These are phyloP conservation scores for Penicillium palitans DNA, from an alignment of 2,329 filamentous ascomycete species.

Conservation along the genomic window DNA sequence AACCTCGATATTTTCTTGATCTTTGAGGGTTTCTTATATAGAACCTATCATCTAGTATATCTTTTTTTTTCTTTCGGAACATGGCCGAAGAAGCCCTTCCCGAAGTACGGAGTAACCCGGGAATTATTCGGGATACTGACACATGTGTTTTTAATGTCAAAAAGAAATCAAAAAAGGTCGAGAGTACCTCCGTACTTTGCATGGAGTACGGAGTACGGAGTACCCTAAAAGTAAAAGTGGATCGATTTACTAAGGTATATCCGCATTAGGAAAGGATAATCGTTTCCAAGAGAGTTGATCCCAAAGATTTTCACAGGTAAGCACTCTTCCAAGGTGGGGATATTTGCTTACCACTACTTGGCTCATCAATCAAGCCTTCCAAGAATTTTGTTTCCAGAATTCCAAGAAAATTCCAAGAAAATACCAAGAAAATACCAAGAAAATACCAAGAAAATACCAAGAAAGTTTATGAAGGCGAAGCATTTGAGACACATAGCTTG, in stretches of 20 bases:
- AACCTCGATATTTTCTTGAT: neutral
- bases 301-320: neutral
- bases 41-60: neutral
- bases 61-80: neutral
- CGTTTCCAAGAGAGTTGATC: too few species aligned
- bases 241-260: neutral
- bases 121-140: neutral
- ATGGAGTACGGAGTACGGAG: neutral
- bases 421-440: neutral
- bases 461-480: neutral
- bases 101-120: neutral
- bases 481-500: neutral
- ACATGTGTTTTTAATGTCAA: neutral
- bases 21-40: neutral
- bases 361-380: slow-evolving; percentile 1
- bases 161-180: neutral
- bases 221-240: neutral
- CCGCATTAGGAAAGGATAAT: neutral
- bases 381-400: neutral
- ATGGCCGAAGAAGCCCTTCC: neutral
- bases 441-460: neutral
- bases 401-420: neutral
- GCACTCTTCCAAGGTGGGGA: neutral
- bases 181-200: neutral
- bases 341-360: neutral